Evolutionary conservation across 2,329 filamentous ascomycete genomes (phyloP).

Genomic region (Achaetomium macrosporum): DNA sequence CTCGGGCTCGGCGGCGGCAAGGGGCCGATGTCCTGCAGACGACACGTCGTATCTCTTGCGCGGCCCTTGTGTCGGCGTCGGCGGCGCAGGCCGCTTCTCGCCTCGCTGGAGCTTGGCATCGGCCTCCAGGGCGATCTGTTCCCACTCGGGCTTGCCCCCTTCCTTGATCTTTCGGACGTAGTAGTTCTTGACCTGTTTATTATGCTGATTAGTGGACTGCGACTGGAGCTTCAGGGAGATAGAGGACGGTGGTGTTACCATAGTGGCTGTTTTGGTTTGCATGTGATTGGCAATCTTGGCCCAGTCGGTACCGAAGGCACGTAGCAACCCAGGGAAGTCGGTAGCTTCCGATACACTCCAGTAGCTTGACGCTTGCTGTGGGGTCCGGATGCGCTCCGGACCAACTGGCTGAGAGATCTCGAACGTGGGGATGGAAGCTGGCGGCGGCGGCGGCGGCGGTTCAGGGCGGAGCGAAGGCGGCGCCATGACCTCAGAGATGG

Average conservation of each 20-base stretch:
- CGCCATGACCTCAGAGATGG: slow-evolving; percentile 50
- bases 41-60: slow-evolving; percentile 48
- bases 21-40: slow-evolving; percentile 38
- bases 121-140: slow-evolving; percentile 53
- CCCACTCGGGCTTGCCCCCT: slow-evolving; percentile 50
- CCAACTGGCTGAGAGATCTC: slow-evolving; percentile 40
- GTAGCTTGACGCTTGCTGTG: slow-evolving; percentile 67
- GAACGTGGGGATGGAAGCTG: slow-evolving; percentile 44
- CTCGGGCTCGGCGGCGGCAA: slow-evolving; percentile 44
- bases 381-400: slow-evolving; percentile 44
- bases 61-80: slow-evolving; percentile 47
- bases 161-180: slow-evolving; percentile 59
- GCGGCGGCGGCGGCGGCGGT: slow-evolving; percentile 41
- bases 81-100: slow-evolving; percentile 55
- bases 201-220: slow-evolving; percentile 7
- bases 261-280: slow-evolving; percentile 79
- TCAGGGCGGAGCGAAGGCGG: slow-evolving; percentile 52
- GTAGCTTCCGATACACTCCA: slow-evolving; percentile 80
- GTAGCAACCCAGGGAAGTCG: slow-evolving; percentile 67
- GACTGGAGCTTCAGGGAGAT: background rate
- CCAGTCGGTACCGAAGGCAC: slow-evolving; percentile 76
- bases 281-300: slow-evolving; percentile 68
- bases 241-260: slow-evolving; percentile 53
- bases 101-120: slow-evolving; percentile 50
- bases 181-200: slow-evolving; percentile 60